Percentiles rank a stretch among this genome's conserved stretches.
Evolutionary conservation across 306 rosid genomes (phyloP).

Genomic region (Cicer bijugum): DNA sequence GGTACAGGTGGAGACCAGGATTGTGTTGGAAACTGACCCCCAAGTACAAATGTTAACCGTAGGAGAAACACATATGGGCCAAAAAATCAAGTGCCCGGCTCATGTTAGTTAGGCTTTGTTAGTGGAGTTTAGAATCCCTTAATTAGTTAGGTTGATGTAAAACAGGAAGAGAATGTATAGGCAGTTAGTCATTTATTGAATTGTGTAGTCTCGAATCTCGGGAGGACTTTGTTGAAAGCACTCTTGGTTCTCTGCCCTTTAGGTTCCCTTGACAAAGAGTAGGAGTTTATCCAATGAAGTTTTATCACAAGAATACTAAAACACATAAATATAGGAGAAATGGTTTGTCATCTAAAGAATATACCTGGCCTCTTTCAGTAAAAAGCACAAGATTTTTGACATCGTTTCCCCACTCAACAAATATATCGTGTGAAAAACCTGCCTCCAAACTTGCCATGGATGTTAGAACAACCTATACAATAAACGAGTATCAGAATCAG

Average conservation of each 20-base stretch:
- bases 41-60: too few species aligned
- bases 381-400: constrained; percentile 79
- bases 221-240: constrained; percentile 15
- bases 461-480: constrained; percentile 80
- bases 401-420: constrained; percentile 90
- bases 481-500: constrained; percentile 36
- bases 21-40: too few species aligned
- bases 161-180: not conserved
- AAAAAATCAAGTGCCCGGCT: too few species aligned
- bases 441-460: constrained; percentile 99
- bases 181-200: constrained; percentile 15
- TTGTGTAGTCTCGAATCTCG: not conserved
- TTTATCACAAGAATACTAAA: constrained; percentile 33
- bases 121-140: too few species aligned
- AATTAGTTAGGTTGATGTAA: too few species aligned
- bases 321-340: constrained; percentile 9
- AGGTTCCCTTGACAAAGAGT: constrained; percentile 19
- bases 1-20: too few species aligned
- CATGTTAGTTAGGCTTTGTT: too few species aligned
- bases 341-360: constrained; percentile 1
- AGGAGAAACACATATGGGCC: too few species aligned
- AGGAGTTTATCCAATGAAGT: not conserved
- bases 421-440: constrained; percentile 96
- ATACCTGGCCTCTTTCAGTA: constrained; percentile 97
- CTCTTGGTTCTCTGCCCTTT: constrained; percentile 2